Percentiles rank a stretch among this genome's conserved stretches.
These are phyloP conservation scores for Ottelia alismoides DNA, from an alignment of 106 monocot genomes.

Conservation along the genomic window DNA sequence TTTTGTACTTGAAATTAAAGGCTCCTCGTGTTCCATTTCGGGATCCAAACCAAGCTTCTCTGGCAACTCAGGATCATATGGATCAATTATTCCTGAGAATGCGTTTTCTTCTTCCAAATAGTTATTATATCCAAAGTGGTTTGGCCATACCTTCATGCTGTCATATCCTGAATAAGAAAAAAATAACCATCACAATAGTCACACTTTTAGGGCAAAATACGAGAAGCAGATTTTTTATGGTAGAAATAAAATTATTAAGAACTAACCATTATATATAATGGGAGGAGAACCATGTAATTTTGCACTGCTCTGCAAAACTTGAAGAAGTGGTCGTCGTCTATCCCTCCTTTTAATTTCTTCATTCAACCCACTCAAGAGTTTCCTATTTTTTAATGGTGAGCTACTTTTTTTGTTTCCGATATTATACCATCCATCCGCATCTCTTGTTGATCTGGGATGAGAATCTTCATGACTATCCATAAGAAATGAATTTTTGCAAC, in stretches of 20 bases:
- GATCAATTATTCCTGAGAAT: slow-evolving; percentile 31
- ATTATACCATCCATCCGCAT: too few species aligned
- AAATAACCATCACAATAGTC: slow-evolving; percentile 30
- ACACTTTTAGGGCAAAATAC: slow-evolving; percentile 3
- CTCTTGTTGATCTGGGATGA: too few species aligned
- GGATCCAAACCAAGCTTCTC: slow-evolving; percentile 18
- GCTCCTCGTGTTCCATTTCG: slow-evolving; percentile 18
- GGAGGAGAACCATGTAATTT: slow-evolving; percentile 30
- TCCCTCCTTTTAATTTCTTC: slow-evolving; percentile 72
- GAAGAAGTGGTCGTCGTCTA: slow-evolving; percentile 49
- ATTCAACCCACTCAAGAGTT: slow-evolving; percentile 14
- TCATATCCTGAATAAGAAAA: slow-evolving; percentile 25
- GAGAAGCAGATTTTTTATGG: slow-evolving; percentile 14
- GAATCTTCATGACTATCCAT: too few species aligned
- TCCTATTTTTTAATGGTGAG: too few species aligned
- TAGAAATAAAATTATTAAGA: slow-evolving; percentile 8
- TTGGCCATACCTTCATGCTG: slow-evolving; percentile 19
- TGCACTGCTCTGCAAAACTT: slow-evolving; percentile 71
- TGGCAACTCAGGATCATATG: slow-evolving; percentile 23
- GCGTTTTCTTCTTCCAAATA: slow-evolving; percentile 27
- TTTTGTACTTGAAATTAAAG: too few species aligned
- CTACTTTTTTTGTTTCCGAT: too few species aligned
- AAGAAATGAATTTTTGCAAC: too few species aligned
- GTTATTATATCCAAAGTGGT: slow-evolving; percentile 21
- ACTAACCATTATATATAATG: slow-evolving; percentile 14